These are phyloP conservation scores for Friedmanniomyces simplex DNA, from an alignment of 495 filamentous ascomycete species.

Conservation along the genomic window DNA sequence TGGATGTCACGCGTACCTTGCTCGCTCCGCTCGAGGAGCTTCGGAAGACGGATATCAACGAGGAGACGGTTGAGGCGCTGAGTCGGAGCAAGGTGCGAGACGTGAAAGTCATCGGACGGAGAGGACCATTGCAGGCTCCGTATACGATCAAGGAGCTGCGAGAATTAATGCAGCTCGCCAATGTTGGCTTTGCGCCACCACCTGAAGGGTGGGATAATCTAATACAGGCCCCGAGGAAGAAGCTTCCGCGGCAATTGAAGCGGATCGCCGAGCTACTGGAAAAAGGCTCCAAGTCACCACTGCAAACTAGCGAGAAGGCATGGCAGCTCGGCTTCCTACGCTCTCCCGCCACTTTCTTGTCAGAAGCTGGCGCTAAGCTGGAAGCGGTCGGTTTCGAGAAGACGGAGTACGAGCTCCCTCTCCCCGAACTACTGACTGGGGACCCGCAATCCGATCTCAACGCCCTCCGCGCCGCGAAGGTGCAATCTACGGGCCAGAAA, in stretches of 20 bases:
- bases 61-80: slow-evolving; percentile 65
- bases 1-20: slow-evolving; percentile 86
- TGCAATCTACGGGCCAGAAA: slow-evolving; percentile 37
- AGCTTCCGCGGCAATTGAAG: slow-evolving; percentile 60
- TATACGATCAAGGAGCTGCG: slow-evolving; percentile 92
- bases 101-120: slow-evolving; percentile 74
- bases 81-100: slow-evolving; percentile 62
- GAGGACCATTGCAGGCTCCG: slow-evolving; percentile 69
- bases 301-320: slow-evolving; percentile 43
- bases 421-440: slow-evolving; percentile 36
- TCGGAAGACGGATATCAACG: slow-evolving; percentile 76
- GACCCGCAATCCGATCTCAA: slow-evolving; percentile 32
- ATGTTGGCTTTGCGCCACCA: slow-evolving; percentile 55
- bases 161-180: slow-evolving; percentile 70
- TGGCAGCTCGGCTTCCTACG: slow-evolving; percentile 82
- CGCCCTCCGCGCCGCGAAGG: slow-evolving; percentile 43
- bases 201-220: slow-evolving; percentile 46
- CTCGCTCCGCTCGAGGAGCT: slow-evolving; percentile 61
- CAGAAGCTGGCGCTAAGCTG: slow-evolving; percentile 40
- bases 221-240: slow-evolving; percentile 46
- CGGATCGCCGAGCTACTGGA: slow-evolving; percentile 69
- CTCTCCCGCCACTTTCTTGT: slow-evolving; percentile 58
- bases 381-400: slow-evolving; percentile 54
- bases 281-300: slow-evolving; percentile 52
- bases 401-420: slow-evolving; percentile 40